A percentile compares a stretch with the other conserved stretches of the same genome.
phyloP scores from a whole-genome alignment of 306 rosid genomes.

The Glycyrrhiza uralensis region DNA sequence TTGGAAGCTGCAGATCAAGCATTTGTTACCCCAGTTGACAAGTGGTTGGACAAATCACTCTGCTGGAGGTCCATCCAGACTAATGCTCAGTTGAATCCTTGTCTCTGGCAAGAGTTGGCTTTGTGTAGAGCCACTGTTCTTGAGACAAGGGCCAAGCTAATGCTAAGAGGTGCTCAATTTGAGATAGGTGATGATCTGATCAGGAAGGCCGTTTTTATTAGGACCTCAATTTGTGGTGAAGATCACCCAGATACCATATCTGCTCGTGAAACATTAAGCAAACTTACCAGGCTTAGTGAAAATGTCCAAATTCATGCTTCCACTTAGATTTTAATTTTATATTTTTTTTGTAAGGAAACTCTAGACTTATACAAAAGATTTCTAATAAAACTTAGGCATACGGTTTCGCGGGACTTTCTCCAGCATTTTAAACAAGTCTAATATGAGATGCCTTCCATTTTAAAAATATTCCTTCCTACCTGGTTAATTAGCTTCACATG shows the following conservation, averaged over 20 bases:
- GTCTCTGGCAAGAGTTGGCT: conserved; percentile 90
- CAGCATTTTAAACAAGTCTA: conserved; percentile 32
- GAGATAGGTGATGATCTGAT: conserved; percentile 79
- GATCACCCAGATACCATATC: conserved; percentile 78
- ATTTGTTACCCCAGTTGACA: conserved; percentile 76
- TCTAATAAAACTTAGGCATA: conserved; percentile 58
- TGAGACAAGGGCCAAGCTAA: conserved; percentile 80
- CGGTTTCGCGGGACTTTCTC: conserved; percentile 34
- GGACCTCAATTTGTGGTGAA: conserved; percentile 83
- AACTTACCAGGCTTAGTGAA: conserved; percentile 74
- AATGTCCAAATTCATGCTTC: conserved; percentile 62
- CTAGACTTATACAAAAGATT: conserved; percentile 43
- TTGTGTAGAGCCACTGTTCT: conserved; percentile 77
- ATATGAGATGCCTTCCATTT: conserved; percentile 24
- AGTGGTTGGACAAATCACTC: conserved; percentile 76
- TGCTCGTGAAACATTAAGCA: conserved; percentile 76
- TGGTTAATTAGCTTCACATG: background rate
- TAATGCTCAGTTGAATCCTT: conserved; percentile 79
- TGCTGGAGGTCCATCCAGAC: conserved; percentile 83
- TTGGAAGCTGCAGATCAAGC: conserved; percentile 86
- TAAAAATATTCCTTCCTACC: background rate
- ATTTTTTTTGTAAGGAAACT: conserved; percentile 44
- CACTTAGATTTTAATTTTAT: conserved; percentile 55
- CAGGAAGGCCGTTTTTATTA: conserved; percentile 77
- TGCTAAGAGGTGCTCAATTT: conserved; percentile 89